These are phyloP conservation scores for Beauveria caledonica DNA, from an alignment of 2,329 filamentous ascomycete species.

Conservation along the genomic window DNA sequence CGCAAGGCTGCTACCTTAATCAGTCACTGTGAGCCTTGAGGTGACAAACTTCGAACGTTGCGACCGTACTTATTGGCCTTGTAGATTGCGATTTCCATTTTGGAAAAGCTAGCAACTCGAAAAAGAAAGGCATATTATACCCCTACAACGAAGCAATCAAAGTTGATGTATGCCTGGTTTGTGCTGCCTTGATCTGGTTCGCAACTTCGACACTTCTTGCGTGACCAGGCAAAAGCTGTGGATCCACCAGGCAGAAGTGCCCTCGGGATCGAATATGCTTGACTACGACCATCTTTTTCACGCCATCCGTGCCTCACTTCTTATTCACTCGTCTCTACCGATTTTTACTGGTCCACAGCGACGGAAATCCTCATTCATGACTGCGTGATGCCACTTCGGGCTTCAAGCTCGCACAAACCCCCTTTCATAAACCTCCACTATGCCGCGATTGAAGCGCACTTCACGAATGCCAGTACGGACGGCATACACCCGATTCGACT, in stretches of 20 bases:
- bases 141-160: not conserved
- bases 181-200: slow-evolving; percentile 5
- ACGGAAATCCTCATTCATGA: not conserved
- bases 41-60: not conserved
- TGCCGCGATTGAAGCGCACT: not conserved
- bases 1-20: slow-evolving; percentile 1
- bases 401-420: not conserved
- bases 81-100: not conserved
- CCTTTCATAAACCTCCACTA: not conserved
- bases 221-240: slow-evolving; percentile 4
- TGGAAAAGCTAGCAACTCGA: not conserved
- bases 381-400: not conserved
- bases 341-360: not conserved
- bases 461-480: not conserved
- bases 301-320: not conserved
- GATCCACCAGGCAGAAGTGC: slow-evolving; percentile 12
- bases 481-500: not conserved
- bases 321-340: not conserved
- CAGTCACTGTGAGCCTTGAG: not conserved
- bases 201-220: not conserved
- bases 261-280: not conserved
- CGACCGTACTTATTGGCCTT: not conserved
- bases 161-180: not conserved
- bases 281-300: not conserved
- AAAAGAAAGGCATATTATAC: not conserved